These are phyloP conservation scores for Sordariomycetes sp. DNA, from an alignment of 2,329 filamentous ascomycete species.

Conservation along the genomic window DNA sequence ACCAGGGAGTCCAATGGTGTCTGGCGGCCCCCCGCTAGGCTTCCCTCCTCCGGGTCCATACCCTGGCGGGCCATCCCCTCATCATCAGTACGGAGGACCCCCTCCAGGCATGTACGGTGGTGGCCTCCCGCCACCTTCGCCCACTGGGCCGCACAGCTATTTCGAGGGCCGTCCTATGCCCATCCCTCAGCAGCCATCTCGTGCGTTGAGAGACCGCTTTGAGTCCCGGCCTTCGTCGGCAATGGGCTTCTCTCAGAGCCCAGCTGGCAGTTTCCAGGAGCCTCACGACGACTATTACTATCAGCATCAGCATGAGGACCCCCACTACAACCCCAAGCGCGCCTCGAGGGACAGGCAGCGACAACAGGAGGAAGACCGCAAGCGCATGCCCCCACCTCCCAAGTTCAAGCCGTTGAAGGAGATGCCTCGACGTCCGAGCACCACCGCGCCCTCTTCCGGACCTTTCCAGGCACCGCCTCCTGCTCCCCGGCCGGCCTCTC, in stretches of 20 bases:
- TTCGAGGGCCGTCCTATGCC: conserved; percentile 15
- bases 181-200: neutral
- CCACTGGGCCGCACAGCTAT: conserved; percentile 13
- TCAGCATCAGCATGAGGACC: conserved; percentile 31
- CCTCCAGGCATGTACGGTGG: conserved; percentile 3
- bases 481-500: conserved; percentile 11
- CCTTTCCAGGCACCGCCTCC: conserved; percentile 21
- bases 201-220: conserved; percentile 21
- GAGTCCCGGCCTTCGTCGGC: conserved; percentile 24
- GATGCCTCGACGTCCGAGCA: conserved; percentile 3
- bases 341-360: conserved; percentile 31
- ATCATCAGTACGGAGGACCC: too few relatives aligned
- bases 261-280: neutral
- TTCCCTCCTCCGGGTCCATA: conserved; percentile 16
- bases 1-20: conserved; percentile 3
- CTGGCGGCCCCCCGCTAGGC: conserved; percentile 15
- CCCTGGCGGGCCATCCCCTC: conserved; percentile 15
- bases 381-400: conserved; percentile 42
- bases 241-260: conserved; percentile 4
- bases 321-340: conserved; percentile 23
- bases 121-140: conserved; percentile 9
- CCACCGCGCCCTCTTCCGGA: conserved; percentile 8
- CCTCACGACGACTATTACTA: conserved; percentile 16
- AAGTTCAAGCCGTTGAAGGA: conserved; percentile 16
- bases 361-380: conserved; percentile 29